phyloP scores from a whole-genome alignment of 2,329 filamentous ascomycete species.

The Sporothrix sp. region DNA sequence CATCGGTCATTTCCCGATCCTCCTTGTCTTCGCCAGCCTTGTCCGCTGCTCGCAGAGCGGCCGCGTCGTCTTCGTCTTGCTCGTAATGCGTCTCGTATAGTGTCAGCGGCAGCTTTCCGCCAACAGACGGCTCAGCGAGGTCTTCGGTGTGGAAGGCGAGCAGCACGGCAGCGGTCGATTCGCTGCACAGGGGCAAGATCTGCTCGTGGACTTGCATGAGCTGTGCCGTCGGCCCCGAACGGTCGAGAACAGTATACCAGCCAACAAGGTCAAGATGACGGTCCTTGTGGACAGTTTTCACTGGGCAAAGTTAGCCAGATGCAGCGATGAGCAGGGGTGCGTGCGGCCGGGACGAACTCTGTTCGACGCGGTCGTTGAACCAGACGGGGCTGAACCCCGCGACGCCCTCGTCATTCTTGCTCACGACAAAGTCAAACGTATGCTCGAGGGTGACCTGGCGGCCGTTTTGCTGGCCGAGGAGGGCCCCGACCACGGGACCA shows the following conservation, averaged over 20 bases:
- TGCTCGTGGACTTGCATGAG: constrained; percentile 69
- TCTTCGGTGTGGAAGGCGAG: constrained; percentile 73
- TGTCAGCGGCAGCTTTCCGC: constrained; percentile 77
- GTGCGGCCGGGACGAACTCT: constrained; percentile 70
- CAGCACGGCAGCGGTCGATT: constrained; percentile 75
- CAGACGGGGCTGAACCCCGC: constrained; percentile 57
- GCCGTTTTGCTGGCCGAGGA: constrained; percentile 88
- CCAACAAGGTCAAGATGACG: constrained; percentile 79
- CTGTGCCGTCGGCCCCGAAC: constrained; percentile 58
- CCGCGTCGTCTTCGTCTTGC: constrained; percentile 38
- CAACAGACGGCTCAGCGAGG: constrained; percentile 44
- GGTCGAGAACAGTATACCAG: constrained; percentile 75
- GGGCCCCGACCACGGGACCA: constrained; percentile 71
- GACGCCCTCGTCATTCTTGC: constrained; percentile 40
- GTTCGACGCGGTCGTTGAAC: constrained; percentile 70
- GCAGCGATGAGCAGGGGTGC: too few species aligned
- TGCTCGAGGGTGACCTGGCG: constrained; percentile 86
- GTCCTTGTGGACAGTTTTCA: constrained; percentile 79
- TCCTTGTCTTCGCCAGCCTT: constrained; percentile 27
- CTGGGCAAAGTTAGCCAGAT: too few species aligned
- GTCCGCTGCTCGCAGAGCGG: not conserved
- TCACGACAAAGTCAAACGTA: constrained; percentile 72
- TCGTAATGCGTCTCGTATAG: constrained; percentile 83
- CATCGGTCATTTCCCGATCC: constrained; percentile 57
- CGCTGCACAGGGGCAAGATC: constrained; percentile 65